Conservation (phyloP, 805 yeast genomes). For the Sugiyamaella boreocaroliniensis region DNA sequence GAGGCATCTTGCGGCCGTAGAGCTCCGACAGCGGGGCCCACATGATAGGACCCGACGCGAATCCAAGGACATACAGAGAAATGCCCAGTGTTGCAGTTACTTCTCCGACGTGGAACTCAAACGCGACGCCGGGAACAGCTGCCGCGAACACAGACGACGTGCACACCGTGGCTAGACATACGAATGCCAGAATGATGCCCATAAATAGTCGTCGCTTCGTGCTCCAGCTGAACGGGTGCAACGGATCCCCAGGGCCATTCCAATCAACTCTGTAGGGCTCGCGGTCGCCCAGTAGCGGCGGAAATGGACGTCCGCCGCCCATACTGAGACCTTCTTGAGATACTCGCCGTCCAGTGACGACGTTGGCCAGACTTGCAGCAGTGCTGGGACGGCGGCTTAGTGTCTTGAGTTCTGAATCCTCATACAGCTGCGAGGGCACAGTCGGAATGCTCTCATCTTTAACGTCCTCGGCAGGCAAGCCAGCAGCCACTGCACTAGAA, state of each 20-base stretch:
- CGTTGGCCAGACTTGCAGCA: not conserved
- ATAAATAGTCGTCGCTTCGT: slow-evolving; percentile 36
- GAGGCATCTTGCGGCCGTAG: slow-evolving; percentile 61
- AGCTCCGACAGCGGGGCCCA: slow-evolving; percentile 89
- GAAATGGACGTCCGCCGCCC: slow-evolving; percentile 20
- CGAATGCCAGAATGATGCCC: slow-evolving; percentile 39
- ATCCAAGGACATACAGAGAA: slow-evolving; percentile 79
- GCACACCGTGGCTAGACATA: slow-evolving; percentile 50
- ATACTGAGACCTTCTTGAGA: slow-evolving; percentile 1
- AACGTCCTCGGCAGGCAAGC: too few relatives aligned
- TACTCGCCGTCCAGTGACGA: not conserved
- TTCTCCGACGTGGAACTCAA: slow-evolving; percentile 52
- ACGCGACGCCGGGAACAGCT: slow-evolving; percentile 43
- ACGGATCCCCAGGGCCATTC: slow-evolving; percentile 74
- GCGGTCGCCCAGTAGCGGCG: slow-evolving; percentile 15
- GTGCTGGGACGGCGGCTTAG: not conserved
- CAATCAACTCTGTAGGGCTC: slow-evolving; percentile 55
- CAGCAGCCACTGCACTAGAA: too few relatives aligned
- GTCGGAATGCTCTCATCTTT: not conserved
- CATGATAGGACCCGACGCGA: slow-evolving; percentile 87
- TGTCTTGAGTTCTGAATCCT: not conserved
- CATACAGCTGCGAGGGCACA: not conserved
- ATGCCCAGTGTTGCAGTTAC: slow-evolving; percentile 71
- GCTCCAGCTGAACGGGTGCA: slow-evolving; percentile 76
- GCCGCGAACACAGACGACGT: slow-evolving; percentile 75